Evolutionary conservation across 2,329 filamentous ascomycete species (phyloP), one percentile per base, ranked within the genome.

Genomic region (Fusarium nisikadoi): DNA sequence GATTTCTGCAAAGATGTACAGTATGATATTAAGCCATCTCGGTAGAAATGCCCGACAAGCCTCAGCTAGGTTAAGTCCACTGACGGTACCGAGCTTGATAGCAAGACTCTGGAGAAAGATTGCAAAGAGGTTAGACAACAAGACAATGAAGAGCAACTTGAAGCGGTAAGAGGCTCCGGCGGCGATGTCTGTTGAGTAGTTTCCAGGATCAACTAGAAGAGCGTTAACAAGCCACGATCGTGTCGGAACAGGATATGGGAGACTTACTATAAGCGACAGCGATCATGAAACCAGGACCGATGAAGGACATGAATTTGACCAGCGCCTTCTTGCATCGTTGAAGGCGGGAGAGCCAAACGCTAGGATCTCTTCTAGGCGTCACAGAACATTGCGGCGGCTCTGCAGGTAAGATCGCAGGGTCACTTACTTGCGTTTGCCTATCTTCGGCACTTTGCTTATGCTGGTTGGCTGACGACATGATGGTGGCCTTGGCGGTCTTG

Each of bases 71-170:
- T 92, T 90, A 55, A 92, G 81, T 4, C 91, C 91, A 3, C 88
- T 92, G 70, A 93, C 90, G 19, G 89, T 91, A 36, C 91, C 91
- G 10, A 93, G 85, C 78, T 92, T 92, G 80, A 92, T 89, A 75
- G 88, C 88, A 4, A 93, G 85, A 25, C 86, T 89, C 79, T 93
- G 91, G 25, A 93, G 83, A 72, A 92, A 88, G 59, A 93, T 92
- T 73, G 91, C 91, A 75, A 93, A 91, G 55, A 93, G 75, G 78
- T 93, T 64, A 1, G 62, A 64, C 0, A 64, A 31, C 5, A 65
- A 5, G 1, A 64, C 62, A 3, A 65, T 45, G 8, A 65, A 65
- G 14, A 65, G 39, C 7, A 65, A 27, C 12, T 54, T 53, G 36
- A 65, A 65, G 25, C 62, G 47, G 41, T 65, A 64, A 0, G 62